Evolutionary conservation across 2,329 filamentous ascomycete genomes (phyloP), one percentile per base, ranked within the genome.

Genomic region (Trichoderma arundinaceum): DNA sequence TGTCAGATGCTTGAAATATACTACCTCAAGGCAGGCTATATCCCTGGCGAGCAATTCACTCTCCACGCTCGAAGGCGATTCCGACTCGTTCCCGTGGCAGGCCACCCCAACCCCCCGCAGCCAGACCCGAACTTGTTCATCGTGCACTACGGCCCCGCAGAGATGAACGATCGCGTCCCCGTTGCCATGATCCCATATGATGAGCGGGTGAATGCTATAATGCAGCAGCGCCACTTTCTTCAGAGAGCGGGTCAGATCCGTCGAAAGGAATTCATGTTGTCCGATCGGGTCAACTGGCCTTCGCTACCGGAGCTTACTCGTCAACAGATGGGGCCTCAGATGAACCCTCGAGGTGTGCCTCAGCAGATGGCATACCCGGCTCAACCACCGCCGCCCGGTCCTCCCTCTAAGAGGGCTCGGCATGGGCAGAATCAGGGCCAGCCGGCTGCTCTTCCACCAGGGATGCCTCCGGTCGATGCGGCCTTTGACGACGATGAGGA

Each of bases 211-310:
- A 88, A 89, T 67, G 77, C 81, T 54, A 83, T 85, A 15, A 82
- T 92, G 75, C 83, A 84, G 66, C 86, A 88, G 64, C 83, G 87
- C 72, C 83, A 78, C 77, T 90, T 82, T 76, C 91, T 82, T 78
- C 88, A 90, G 78, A 85, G 83, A 63, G 90, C 92, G 69, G 94
- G 93, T 7, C 91, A 94, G 72, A 88, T 97, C 51, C 86, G 90
- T 65, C 90, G 92, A 71, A 96, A 97, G 74, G 93, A 97, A 73
- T 98, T 98, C 75, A 96, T 97, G 89, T 84, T 98, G 19, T 88
- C 91, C 57, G 95, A 98, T 77, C 88, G 92, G 46, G 85, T 88
- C 69, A 96, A 92, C 79, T 98, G 94, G 94, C 94, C 95, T 3
- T 88, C 89, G 28, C 90, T 98, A 67, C 87, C 87, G 51, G 83